Evolutionary conservation across 2,329 filamentous ascomycete species (phyloP), one percentile per base, ranked within the genome.

Genomic region (Botrytis cinerea): DNA sequence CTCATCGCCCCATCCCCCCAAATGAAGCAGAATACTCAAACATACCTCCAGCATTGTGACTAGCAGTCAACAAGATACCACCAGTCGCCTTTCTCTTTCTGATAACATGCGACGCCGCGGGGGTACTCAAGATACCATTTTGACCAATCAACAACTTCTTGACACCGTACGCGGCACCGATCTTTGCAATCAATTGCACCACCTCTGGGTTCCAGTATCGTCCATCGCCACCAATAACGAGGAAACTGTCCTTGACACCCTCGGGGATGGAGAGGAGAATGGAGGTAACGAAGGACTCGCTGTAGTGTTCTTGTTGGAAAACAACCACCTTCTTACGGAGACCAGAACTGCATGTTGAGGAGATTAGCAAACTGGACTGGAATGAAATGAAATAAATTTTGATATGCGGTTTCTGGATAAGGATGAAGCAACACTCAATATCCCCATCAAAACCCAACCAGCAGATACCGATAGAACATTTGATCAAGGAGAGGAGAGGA

Each of bases 291-390:
- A 99, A 99, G 70, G 95, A 91, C 85, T 99, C 96, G 84, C 93
- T 95, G 88, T 99, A 99, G 86, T 99, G 89, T 75, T 91, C 87
- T 84, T 98, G 88, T 84, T 99, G 94, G 88, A 99, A 99, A 82
- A 97, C 93, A 81, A 93, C 94, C 86, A 98, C 96, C 90, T 97
- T 98, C 86, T 99, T 99, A 77, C 96, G 94, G 84, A 99, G 94
- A 84, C 96, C 96, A 78, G 96, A 99, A 79, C 95, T 98, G 74
- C 75, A 75, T 74, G 74, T 76, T 20, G 72, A 76, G 75, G 78
- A 57, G 48, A 35, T 69, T 48, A 70, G 62, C 45, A 61, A 32
- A 28, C 25, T 25, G 25, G 8, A 38, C 16, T 45, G n/a, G 3
- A 32, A 14, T 35, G 12, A 14, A 54, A 16, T 10, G 22, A 48